Percentiles rank a stretch among this genome's conserved stretches.
Evolutionary conservation across 164 flowering plant genomes (phyloP).

Genomic region (Chimonanthus salicifolius): DNA sequence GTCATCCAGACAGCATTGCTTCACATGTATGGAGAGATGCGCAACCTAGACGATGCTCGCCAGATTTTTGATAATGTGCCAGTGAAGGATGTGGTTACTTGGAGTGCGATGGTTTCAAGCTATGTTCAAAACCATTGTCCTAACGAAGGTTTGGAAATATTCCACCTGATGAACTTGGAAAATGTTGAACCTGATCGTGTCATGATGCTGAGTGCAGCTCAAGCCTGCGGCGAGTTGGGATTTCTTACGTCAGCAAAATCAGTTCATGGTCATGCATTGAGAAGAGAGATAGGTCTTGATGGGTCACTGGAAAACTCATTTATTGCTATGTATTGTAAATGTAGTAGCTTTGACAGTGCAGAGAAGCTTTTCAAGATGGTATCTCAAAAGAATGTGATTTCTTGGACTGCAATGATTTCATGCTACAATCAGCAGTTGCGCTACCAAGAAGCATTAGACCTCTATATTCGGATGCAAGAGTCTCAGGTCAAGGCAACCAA

Average conservation of each 20-base stretch:
- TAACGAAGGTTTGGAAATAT: constrained; percentile 40
- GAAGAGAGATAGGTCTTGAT: constrained; percentile 26
- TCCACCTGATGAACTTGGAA: constrained; percentile 41
- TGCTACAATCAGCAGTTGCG: constrained; percentile 48
- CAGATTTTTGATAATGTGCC: constrained; percentile 57
- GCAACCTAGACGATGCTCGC: constrained; percentile 39
- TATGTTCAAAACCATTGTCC: constrained; percentile 42
- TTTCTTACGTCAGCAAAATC: constrained; percentile 37
- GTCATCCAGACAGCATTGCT: constrained; percentile 59
- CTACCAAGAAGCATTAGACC: constrained; percentile 37
- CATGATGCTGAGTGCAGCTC: constrained; percentile 47
- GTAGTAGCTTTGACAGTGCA: constrained; percentile 43
- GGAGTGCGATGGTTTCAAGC: constrained; percentile 58
- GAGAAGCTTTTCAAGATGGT: constrained; percentile 36
- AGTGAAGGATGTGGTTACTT: constrained; percentile 56
- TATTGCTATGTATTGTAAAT: constrained; percentile 58
- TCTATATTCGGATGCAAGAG: constrained; percentile 39
- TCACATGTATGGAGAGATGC: constrained; percentile 56
- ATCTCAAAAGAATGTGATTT: constrained; percentile 17
- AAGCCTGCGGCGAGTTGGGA: constrained; percentile 61
- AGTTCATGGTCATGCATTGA: constrained; percentile 52
- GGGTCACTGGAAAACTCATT: constrained; percentile 46
- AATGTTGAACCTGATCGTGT: constrained; percentile 50
- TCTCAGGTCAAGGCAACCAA: constrained; percentile 36
- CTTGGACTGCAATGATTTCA: constrained; percentile 67